Conservation (phyloP, 108 stramenopile genomes). For the Fistulifera pelliculosa region DNA sequence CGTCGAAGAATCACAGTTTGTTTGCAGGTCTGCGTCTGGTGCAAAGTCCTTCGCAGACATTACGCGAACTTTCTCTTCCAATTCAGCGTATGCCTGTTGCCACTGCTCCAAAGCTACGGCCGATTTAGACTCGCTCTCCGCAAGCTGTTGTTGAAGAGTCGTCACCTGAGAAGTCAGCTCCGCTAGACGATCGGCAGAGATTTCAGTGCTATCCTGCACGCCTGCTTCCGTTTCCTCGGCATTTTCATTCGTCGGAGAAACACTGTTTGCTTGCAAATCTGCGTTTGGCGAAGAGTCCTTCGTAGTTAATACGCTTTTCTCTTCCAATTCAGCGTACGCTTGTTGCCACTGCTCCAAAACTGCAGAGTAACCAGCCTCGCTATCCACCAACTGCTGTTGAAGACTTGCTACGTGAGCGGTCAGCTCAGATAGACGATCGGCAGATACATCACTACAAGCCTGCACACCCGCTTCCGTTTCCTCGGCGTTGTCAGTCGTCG, state of each 20-base stretch:
- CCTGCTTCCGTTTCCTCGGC: too few species aligned
- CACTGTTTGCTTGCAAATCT: too few species aligned
- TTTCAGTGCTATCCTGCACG: too few species aligned
- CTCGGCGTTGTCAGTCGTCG: too few species aligned
- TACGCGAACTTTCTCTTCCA: conserved; percentile 4
- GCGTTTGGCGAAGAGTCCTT: background rate
- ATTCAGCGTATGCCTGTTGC: conserved; percentile 23
- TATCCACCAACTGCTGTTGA: conserved; percentile 33
- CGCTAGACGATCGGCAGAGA: too few species aligned
- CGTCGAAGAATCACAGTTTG: background rate
- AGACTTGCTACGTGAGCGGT: conserved; percentile 26
- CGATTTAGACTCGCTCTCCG: conserved; percentile 43
- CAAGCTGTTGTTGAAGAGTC: conserved; percentile 28
- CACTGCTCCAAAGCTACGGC: conserved; percentile 31
- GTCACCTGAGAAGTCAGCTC: conserved; percentile 33
- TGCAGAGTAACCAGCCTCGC: conserved; percentile 38
- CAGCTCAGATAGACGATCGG: conserved; percentile 15
- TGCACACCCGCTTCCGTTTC: background rate
- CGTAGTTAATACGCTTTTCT: background rate
- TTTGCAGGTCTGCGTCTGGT: too few species aligned
- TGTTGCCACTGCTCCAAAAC: conserved; percentile 48
- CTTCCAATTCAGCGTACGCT: conserved; percentile 18
- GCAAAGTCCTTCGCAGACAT: background rate
- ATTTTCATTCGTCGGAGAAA: too few species aligned
- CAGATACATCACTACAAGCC: background rate